Conservation (phyloP, 1,284 basidiomycete species). For the Exsudoporus floridanus region DNA sequence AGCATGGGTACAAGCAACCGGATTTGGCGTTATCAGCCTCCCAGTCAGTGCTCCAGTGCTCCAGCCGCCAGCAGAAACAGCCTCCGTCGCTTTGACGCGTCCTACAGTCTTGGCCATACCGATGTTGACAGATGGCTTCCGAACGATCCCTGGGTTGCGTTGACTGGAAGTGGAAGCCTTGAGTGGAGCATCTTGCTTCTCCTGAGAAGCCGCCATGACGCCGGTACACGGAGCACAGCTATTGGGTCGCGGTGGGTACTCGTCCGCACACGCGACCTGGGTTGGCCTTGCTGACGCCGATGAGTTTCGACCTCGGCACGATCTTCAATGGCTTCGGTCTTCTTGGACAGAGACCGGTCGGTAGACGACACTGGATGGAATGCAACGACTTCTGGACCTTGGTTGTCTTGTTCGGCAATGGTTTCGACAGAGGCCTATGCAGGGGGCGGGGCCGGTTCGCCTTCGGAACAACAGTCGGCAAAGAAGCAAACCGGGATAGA, state of each 20-base stretch:
- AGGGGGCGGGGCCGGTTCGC: too few relatives aligned
- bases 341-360: neutral
- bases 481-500: too few relatives aligned
- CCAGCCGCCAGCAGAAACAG: neutral
- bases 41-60: neutral
- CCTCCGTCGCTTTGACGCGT: neutral
- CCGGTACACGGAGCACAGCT: constrained; percentile 3
- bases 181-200: neutral
- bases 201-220: neutral
- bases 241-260: neutral
- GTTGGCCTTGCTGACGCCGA: neutral
- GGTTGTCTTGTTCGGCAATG: neutral
- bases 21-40: neutral
- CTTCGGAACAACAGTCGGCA: too few relatives aligned
- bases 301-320: too few relatives aligned
- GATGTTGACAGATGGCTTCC: neutral
- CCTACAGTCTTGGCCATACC: neutral
- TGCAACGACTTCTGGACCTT: neutral
- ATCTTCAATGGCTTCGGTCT: neutral
- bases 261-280: neutral
- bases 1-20: neutral
- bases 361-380: neutral
- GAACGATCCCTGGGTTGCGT: neutral
- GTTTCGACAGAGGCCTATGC: neutral
- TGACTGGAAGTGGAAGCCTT: neutral